Base-by-base conservation (phyloP, 225 moss, liverwort and hornwort genomes). In the Marchantia paleacea region DNA sequence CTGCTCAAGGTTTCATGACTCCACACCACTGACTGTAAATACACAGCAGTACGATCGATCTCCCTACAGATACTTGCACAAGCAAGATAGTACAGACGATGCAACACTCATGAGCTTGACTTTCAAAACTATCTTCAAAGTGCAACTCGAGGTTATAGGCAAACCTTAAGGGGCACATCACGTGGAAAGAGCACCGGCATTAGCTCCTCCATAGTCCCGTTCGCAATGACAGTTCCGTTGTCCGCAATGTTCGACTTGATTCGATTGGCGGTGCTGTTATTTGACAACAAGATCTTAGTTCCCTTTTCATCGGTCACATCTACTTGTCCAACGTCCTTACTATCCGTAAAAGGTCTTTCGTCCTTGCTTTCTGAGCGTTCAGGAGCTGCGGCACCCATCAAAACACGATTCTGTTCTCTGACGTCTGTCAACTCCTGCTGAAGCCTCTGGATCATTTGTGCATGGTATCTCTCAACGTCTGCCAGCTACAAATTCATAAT, bases 391-490 rank as follows among this genome's bases (percentile, higher is more conserved):
- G 78, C 64, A 78, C 86, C 90, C 83, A 92, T 92, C 20, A 87
- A 83, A 75, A 87, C 79, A 79, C 86, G 91, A 81, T 88, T 87
- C 78, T 91, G 92, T 69, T 94, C 94, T 80, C 90, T 87, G 20
- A 88, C 90, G 68, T 96, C 96, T 76, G 54, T 86, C 14, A 96
- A 82, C 79, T 96, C 96, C 82, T 86, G 85, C 82, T 94, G 96
- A 66, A 96, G 85, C 58, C 90, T 90, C 79, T 93, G 96, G 61
- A 91, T 85, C 62, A 89, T 79, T 84, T 94, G 92, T 61, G 92
- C 82, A 82, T 96, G 93, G 49, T 88, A 96, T 76, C 96, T 94
- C 71, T 96, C 96, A 82, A 91, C 83, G 54, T 96, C 96, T 85
- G 89, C 90, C 72, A 94, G 90, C 96, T 96, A 92, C 80, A 81